A percentile compares a stretch with the other conserved stretches of the same genome.
Conservation (phyloP, 2,329 filamentous ascomycete genomes). For the Geosmithia morbida region DNA sequence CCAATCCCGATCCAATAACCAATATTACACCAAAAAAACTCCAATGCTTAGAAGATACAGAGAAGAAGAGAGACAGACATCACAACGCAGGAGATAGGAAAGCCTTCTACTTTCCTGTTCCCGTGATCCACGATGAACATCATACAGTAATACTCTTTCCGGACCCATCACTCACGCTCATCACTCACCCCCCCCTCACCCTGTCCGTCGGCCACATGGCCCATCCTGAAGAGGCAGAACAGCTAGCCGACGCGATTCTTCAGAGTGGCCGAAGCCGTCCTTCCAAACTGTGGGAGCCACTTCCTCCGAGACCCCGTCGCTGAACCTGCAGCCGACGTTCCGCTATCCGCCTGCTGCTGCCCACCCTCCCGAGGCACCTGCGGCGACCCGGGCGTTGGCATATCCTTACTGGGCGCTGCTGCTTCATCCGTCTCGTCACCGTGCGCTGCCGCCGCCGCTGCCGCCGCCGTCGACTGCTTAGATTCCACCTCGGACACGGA, state of each 20-base stretch:
- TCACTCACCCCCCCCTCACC: not conserved
- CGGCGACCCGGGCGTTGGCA: not conserved
- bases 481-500: not conserved
- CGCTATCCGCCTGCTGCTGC: conserved; percentile 3
- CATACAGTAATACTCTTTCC: too few relatives aligned
- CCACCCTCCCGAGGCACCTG: not conserved
- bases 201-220: not conserved
- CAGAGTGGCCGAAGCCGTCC: conserved; percentile 8
- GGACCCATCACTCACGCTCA: too few relatives aligned
- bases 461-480: not conserved
- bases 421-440: not conserved
- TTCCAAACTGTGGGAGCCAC: conserved; percentile 19
- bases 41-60: too few relatives aligned
- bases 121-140: too few relatives aligned
- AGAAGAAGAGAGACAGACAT: too few relatives aligned
- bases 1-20: too few relatives aligned
- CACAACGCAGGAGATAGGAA: too few relatives aligned
- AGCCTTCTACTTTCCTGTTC: too few relatives aligned
- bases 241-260: conserved; percentile 4
- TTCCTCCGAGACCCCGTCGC: conserved; percentile 16
- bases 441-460: not conserved
- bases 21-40: too few relatives aligned
- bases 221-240: not conserved
- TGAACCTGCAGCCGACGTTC: not conserved
- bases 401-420: not conserved